Percentiles rank a stretch among this genome's conserved stretches.
phyloP scores from a whole-genome alignment of 1,284 basidiomycete genomes.

The Papiliotrema flavescens region DNA sequence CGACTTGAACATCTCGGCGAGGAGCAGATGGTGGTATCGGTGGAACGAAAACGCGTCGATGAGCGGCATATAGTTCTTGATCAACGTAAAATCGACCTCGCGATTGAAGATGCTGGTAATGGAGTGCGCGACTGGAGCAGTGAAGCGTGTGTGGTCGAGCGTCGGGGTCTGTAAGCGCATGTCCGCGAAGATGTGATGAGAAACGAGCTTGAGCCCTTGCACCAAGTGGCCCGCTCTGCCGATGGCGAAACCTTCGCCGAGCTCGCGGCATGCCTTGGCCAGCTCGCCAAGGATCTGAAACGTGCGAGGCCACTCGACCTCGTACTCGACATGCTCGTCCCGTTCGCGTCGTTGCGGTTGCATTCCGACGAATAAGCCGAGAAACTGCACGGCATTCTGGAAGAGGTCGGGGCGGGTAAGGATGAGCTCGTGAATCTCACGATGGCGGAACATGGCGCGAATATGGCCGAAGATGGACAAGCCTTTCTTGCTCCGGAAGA shows the following conservation, averaged over 20 bases:
- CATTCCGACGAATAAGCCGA: conserved; percentile 83
- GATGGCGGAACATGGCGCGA: conserved; percentile 59
- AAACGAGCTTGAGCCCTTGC: conserved; percentile 64
- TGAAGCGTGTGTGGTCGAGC: conserved; percentile 64
- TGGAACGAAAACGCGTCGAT: conserved; percentile 61
- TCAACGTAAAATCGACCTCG: conserved; percentile 40
- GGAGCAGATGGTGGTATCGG: conserved; percentile 86
- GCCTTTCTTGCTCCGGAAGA: conserved; percentile 90
- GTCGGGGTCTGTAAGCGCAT: conserved; percentile 39
- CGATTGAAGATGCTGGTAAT: conserved; percentile 23
- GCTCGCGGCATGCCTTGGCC: conserved; percentile 78
- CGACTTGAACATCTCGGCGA: conserved; percentile 80
- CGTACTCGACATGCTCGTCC: conserved; percentile 82
- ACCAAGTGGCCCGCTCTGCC: conserved; percentile 59
- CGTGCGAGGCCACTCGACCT: conserved; percentile 90
- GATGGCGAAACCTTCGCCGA: conserved; percentile 72
- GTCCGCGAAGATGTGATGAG: conserved; percentile 69
- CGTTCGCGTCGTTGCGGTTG: conserved; percentile 83
- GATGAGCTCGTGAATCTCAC: conserved; percentile 71
- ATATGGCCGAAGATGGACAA: conserved; percentile 84
- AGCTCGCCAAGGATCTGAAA: conserved; percentile 88
- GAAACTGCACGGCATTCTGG: conserved; percentile 59
- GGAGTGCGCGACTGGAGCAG: conserved; percentile 59
- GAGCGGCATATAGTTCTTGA: conserved; percentile 68
- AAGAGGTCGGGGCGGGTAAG: conserved; percentile 62